Conservation (phyloP, 805 yeast species). For the Lipomyces sp. region DNA sequence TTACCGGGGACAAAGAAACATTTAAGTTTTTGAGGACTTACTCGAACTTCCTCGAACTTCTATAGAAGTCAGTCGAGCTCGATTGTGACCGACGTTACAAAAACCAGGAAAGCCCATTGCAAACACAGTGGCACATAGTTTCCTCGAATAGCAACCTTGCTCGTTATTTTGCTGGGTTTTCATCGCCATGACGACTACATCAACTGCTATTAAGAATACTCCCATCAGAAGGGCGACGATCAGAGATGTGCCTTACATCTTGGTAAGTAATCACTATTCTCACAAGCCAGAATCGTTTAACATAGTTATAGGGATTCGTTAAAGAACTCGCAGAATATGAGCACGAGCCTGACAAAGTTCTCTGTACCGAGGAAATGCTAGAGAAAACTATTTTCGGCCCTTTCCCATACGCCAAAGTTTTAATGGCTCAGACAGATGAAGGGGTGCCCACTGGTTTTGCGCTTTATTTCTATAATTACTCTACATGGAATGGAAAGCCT, state of each 20-base stretch:
- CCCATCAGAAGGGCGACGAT: conserved; percentile 32
- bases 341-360: conserved; percentile 33
- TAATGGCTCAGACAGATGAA: conserved; percentile 35
- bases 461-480: conserved; percentile 37
- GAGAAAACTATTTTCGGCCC: conserved; percentile 29
- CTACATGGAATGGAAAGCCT: conserved; percentile 38
- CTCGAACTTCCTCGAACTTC: too few relatives aligned
- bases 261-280: conserved; percentile 14
- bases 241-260: conserved; percentile 33
- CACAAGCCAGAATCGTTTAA: neutral
- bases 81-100: too few relatives aligned
- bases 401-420: conserved; percentile 28
- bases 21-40: neutral
- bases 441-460: conserved; percentile 44
- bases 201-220: conserved; percentile 2
- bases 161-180: too few relatives aligned
- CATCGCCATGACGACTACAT: neutral
- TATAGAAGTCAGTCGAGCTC: too few relatives aligned
- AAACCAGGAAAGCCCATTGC: too few relatives aligned
- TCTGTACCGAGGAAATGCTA: conserved; percentile 15
- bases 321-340: conserved; percentile 35
- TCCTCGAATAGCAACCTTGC: neutral
- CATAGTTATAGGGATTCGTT: conserved; percentile 21
- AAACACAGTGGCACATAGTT: neutral
- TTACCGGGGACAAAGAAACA: neutral